A percentile compares a stretch with the other conserved stretches of the same genome.
These are phyloP conservation scores for Podosphaera fusca DNA, from an alignment of 2,329 filamentous ascomycete genomes.

Conservation along the genomic window DNA sequence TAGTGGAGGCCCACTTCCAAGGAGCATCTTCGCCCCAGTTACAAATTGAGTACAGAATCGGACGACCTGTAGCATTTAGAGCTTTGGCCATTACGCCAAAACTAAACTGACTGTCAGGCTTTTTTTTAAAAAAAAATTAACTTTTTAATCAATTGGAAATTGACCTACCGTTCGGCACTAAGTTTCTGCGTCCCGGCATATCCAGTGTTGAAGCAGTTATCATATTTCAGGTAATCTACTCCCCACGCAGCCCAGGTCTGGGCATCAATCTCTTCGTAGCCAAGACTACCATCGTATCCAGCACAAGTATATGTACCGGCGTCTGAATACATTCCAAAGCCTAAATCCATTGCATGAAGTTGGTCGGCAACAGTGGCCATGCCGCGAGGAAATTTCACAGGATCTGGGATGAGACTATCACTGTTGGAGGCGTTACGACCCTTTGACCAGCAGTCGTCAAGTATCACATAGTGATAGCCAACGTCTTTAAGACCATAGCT, in stretches of 20 bases:
- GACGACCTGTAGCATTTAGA: slow-evolving; percentile 17
- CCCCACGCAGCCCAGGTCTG: slow-evolving; percentile 27
- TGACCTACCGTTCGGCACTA: neutral
- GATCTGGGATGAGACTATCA: slow-evolving; percentile 20
- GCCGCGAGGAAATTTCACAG: slow-evolving; percentile 23
- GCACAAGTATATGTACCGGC: slow-evolving; percentile 22
- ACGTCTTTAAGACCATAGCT: slow-evolving; percentile 26
- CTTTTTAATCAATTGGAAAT: slow-evolving; percentile 5
- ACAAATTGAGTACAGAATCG: slow-evolving; percentile 19
- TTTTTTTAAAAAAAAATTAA: neutral
- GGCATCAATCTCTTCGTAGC: slow-evolving; percentile 28
- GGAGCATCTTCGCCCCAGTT: slow-evolving; percentile 28
- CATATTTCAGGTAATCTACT: slow-evolving; percentile 30
- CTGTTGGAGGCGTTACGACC: slow-evolving; percentile 20
- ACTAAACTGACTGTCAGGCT: neutral
- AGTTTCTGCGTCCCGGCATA: slow-evolving; percentile 20
- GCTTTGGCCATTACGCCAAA: slow-evolving; percentile 18
- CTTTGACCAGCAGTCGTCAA: slow-evolving; percentile 30
- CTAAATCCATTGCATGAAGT: slow-evolving; percentile 24
- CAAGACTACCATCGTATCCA: slow-evolving; percentile 22
- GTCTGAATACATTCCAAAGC: slow-evolving; percentile 29
- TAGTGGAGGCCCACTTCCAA: slow-evolving; percentile 16
- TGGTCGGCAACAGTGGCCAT: slow-evolving; percentile 24
- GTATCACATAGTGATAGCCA: slow-evolving; percentile 32
- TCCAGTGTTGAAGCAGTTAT: slow-evolving; percentile 32